A percentile compares a stretch with the other conserved stretches of the same genome.
These are phyloP conservation scores for Cinnamomum micranthum DNA, from an alignment of 164 flowering plant genomes.

Conservation along the genomic window DNA sequence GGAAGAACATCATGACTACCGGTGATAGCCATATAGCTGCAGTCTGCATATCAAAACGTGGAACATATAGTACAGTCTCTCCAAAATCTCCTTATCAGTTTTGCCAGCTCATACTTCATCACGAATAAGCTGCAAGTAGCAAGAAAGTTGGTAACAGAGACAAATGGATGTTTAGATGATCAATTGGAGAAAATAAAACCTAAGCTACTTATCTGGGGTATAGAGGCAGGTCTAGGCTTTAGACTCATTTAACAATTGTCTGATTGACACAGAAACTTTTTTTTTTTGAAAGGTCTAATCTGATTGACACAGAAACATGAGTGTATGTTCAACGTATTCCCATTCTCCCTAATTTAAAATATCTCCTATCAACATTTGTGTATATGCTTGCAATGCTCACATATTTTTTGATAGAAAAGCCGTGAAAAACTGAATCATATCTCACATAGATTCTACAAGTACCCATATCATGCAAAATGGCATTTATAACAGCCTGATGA, in stretches of 20 bases:
- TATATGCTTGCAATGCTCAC: neutral
- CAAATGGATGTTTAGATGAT: neutral
- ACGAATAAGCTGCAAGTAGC: slow-evolving; percentile 58
- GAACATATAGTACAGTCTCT: slow-evolving; percentile 86
- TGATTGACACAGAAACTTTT: neutral
- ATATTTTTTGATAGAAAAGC: no score
- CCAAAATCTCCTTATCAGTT: slow-evolving; percentile 77
- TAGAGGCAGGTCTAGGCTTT: neutral
- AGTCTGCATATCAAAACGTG: slow-evolving; percentile 86
- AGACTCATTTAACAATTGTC: neutral
- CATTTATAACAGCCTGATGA: no score
- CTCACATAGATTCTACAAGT: no score
- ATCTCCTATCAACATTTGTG: neutral
- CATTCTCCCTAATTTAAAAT: neutral
- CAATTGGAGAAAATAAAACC: neutral
- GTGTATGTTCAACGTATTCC: no score
- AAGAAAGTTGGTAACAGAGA: slow-evolving; percentile 1
- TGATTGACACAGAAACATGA: no score
- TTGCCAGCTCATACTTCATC: slow-evolving; percentile 87
- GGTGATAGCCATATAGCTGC: slow-evolving; percentile 95
- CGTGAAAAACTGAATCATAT: no score
- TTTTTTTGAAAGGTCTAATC: no score
- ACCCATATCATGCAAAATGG: no score
- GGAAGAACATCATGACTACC: slow-evolving; percentile 36
- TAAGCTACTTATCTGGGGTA: neutral